Evolutionary conservation across 2,329 filamentous ascomycete species (phyloP).

Genomic region (Arthroderma uncinatum): DNA sequence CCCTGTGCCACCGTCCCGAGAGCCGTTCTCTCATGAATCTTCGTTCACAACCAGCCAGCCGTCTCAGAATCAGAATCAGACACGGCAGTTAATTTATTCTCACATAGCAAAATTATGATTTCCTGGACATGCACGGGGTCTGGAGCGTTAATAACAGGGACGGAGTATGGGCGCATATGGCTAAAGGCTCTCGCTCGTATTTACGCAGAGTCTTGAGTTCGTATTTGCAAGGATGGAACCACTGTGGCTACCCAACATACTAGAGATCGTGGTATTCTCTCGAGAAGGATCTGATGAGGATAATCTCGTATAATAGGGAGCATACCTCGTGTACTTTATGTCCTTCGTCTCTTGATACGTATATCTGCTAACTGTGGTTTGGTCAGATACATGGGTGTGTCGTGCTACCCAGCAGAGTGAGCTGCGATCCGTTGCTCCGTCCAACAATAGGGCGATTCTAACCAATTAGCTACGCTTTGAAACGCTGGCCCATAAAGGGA

Average conservation of each 20-base stretch:
- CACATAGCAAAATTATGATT: neutral
- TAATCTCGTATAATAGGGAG: neutral
- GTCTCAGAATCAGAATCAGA: constrained; percentile 2
- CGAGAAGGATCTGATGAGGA: neutral
- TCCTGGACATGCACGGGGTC: neutral
- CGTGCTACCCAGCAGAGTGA: neutral
- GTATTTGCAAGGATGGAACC: constrained; percentile 3
- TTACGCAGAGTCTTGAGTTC: neutral
- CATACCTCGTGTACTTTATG: neutral
- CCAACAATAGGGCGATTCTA: neutral
- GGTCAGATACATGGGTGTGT: neutral
- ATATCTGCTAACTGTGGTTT: neutral
- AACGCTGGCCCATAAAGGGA: neutral
- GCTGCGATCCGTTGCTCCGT: neutral
- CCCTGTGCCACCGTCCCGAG: neutral
- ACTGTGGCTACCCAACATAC: neutral
- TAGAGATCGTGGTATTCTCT: neutral
- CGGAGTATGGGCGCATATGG: constrained; percentile 2
- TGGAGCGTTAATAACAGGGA: neutral
- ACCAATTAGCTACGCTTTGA: neutral
- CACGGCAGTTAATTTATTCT: constrained; percentile 3
- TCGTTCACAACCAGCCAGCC: neutral
- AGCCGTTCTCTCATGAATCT: neutral
- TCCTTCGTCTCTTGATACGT: neutral
- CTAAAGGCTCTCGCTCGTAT: constrained; percentile 1